Conservation (phyloP, 2,329 filamentous ascomycete species). For the Cladosporium oxysporum region DNA sequence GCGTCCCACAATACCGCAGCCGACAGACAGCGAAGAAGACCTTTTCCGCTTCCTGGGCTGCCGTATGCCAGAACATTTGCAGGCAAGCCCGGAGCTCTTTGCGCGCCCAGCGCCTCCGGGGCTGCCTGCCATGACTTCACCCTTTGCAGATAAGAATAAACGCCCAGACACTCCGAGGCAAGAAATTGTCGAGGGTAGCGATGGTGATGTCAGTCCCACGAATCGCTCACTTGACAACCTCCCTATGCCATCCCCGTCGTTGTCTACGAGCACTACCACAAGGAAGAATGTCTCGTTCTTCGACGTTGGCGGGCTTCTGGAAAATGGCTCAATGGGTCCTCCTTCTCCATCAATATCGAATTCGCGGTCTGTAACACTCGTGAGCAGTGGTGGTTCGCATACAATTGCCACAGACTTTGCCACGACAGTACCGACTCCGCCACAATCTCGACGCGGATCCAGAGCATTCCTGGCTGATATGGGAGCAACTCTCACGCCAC, state of each 20-base stretch:
- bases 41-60: constrained; percentile 79
- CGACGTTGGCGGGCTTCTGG: constrained; percentile 77
- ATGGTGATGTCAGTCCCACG: constrained; percentile 8
- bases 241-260: constrained; percentile 23
- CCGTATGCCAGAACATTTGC: constrained; percentile 57
- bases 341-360: constrained; percentile 24
- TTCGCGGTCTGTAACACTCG: constrained; percentile 59
- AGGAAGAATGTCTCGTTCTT: constrained; percentile 68
- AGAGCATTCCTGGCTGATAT: constrained; percentile 36
- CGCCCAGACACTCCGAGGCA: neutral
- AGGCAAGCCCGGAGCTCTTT: constrained; percentile 29
- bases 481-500: constrained; percentile 31
- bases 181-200: constrained; percentile 5
- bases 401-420: constrained; percentile 47
- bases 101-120: constrained; percentile 44
- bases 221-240: constrained; percentile 3
- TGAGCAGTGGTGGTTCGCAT: constrained; percentile 51
- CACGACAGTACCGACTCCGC: constrained; percentile 18
- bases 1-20: constrained; percentile 63
- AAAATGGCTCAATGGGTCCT: constrained; percentile 46
- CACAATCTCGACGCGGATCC: constrained; percentile 33
- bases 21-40: constrained; percentile 89
- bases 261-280: constrained; percentile 17
- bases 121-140: constrained; percentile 37
- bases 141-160: constrained; percentile 8